These are phyloP conservation scores for Narthecium ossifragum DNA, from an alignment of 106 monocot species.

Conservation along the genomic window DNA sequence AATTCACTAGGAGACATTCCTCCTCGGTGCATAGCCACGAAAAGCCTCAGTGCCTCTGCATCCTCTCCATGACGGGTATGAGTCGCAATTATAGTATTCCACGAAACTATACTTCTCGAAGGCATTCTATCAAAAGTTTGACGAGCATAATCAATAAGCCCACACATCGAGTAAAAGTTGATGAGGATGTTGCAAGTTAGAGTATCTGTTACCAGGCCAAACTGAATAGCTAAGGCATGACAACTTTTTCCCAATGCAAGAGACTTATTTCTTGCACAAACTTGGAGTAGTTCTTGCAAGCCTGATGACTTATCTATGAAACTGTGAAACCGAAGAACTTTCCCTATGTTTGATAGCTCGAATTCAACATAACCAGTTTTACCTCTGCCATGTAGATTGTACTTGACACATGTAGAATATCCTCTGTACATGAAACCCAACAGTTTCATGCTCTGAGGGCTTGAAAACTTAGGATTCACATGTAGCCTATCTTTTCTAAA, in stretches of 20 bases:
- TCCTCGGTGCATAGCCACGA: conserved; percentile 25
- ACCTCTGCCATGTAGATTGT: too few relatives aligned
- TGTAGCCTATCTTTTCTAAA: too few relatives aligned
- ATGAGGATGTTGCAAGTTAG: conserved; percentile 55
- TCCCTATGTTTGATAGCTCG: conserved; percentile 6
- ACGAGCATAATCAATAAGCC: conserved; percentile 20
- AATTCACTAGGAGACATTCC: conserved; percentile 33
- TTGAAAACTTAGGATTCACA: too few relatives aligned
- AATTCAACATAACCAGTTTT: too few relatives aligned
- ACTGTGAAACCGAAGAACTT: neutral
- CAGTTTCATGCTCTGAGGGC: too few relatives aligned
- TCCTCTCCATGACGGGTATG: conserved; percentile 18
- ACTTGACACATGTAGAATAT: too few relatives aligned
- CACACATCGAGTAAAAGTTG: conserved; percentile 45
- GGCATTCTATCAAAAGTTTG: conserved; percentile 41
- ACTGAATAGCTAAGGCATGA: conserved; percentile 48
- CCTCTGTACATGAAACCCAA: too few relatives aligned
- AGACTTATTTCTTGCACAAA: conserved; percentile 28
- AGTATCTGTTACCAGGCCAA: conserved; percentile 27
- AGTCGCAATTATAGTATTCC: conserved; percentile 52
- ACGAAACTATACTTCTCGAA: conserved; percentile 33
- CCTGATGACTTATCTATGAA: too few relatives aligned
- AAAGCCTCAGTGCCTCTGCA: conserved; percentile 23
- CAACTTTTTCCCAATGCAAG: conserved; percentile 33
- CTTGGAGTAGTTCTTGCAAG: conserved; percentile 41